Base-by-base conservation (phyloP, 202 grass and related monocot genomes). In the Schoenoplectus tabernaemontani region DNA sequence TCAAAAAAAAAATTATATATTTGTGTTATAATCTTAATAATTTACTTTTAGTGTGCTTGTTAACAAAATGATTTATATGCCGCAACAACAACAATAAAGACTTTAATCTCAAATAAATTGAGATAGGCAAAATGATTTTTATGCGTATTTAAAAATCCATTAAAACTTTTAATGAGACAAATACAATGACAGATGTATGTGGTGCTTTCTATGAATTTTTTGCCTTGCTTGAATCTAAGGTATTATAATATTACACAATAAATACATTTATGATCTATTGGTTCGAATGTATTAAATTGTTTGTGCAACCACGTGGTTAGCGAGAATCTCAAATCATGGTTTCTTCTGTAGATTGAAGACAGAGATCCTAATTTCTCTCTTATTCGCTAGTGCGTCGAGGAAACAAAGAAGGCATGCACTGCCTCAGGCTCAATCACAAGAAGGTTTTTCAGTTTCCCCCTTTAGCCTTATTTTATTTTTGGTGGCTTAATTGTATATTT, bases 161-260 rank as follows among this genome's bases (percentile, higher is more conserved):
- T n/a, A n/a, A n/a, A n/a, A n/a, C n/a, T n/a, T n/a, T n/a, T n/a
- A n/a, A n/a, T 64, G 87, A 94, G 81, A 86, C 89, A 83, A 82
- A 86, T 43, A 79, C 91, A 63, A 94, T 94, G 89, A 87, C 88
- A 47, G 91, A 98, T 43, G 86, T 98, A 12, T 92, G 89, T 83
- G 76, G 86, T 86, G 83, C 88, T 86, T 94, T 98, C 81, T 94
- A 90, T 59, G 91, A 98, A 65, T 95, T 98, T 68, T 92, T 90
- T 82, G 84, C 83, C 47, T 63, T 91, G 67, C 51, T 98, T 19
- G 85, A 98, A 56, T 95, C 86, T 10, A 98, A 98, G 91, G 96
- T 98, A 95, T 57, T 38, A 2, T 82, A 39, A 82, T 32, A 54
- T 48, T 38, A 42, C 17, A 64, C 19, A 5, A 54, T 82, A 1